Evolutionary conservation across 2,329 filamentous ascomycete species (phyloP).

Genomic region (Cladophialophora carrionii): DNA sequence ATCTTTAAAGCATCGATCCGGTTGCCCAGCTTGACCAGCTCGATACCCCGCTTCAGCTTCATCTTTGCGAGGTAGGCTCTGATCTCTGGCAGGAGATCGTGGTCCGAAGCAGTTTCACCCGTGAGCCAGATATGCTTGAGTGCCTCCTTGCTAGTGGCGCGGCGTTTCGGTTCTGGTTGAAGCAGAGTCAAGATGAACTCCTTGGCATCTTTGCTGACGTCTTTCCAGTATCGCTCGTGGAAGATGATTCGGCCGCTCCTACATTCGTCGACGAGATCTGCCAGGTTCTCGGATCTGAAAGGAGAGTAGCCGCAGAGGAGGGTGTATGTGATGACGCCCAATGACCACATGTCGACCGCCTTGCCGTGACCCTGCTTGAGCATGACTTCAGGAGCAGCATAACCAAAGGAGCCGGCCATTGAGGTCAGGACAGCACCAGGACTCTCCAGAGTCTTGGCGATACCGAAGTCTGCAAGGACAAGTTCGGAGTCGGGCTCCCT

Average conservation of each 20-base stretch:
- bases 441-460: conserved; percentile 94
- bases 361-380: conserved; percentile 96
- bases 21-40: conserved; percentile 93
- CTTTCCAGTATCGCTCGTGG: conserved; percentile 98
- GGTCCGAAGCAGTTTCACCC: conserved; percentile 87
- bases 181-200: conserved; percentile 85
- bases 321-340: conserved; percentile 98
- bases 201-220: conserved; percentile 93
- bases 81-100: conserved; percentile 97
- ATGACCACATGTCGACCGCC: conserved; percentile 98
- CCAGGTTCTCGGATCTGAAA: conserved; percentile 91
- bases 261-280: conserved; percentile 94
- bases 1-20: conserved; percentile 93
- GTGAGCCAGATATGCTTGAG: conserved; percentile 85
- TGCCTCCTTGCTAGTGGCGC: conserved; percentile 78
- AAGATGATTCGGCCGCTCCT: conserved; percentile 82
- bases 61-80: conserved; percentile 90
- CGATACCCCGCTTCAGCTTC: conserved; percentile 88
- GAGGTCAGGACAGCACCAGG: conserved; percentile 92
- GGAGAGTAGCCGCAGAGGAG: conserved; percentile 97
- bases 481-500: conserved; percentile 76
- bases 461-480: conserved; percentile 95
- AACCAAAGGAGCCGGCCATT: conserved; percentile 98
- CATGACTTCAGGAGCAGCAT: conserved; percentile 98
- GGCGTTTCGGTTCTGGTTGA: conserved; percentile 73